Evolutionary conservation across 345 rosid genomes (phyloP).

Genomic region (Stellera chamaejasme): DNA sequence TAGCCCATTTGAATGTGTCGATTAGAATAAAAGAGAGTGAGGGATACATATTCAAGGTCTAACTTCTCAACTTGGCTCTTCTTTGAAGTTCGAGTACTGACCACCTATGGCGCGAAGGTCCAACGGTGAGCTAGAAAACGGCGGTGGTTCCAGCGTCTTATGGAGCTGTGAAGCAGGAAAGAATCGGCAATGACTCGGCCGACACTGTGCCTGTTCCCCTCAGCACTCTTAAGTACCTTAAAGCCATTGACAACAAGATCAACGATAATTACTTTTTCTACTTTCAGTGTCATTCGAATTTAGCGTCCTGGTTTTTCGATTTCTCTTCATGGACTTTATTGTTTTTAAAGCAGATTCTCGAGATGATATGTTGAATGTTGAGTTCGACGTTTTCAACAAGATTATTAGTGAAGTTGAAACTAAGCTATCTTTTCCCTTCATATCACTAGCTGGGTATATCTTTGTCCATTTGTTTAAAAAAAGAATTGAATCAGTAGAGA

Average conservation of each 20-base stretch:
- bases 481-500: background rate
- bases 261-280: conserved; percentile 24
- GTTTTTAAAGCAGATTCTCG: conserved; percentile 41
- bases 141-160: no score
- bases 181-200: background rate
- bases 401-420: conserved; percentile 59
- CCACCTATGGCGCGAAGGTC: no score
- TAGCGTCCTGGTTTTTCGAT: background rate
- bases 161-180: background rate
- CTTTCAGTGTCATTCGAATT: background rate
- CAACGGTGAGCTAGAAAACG: no score
- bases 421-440: background rate
- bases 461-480: background rate
- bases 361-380: conserved; percentile 52
- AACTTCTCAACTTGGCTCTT: no score
- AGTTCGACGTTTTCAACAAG: conserved; percentile 48
- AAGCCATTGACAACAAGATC: conserved; percentile 40
- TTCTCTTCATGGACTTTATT: background rate
- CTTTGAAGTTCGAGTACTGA: no score
- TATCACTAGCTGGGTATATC: no score
- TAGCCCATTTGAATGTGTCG: no score
- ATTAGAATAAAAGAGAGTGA: no score
- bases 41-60: no score
- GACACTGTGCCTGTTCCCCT: conserved; percentile 11
- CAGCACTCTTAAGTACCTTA: no score